Evolutionary conservation across 768 basidiomycete species (phyloP).

Genomic region (Mycena indigotica): DNA sequence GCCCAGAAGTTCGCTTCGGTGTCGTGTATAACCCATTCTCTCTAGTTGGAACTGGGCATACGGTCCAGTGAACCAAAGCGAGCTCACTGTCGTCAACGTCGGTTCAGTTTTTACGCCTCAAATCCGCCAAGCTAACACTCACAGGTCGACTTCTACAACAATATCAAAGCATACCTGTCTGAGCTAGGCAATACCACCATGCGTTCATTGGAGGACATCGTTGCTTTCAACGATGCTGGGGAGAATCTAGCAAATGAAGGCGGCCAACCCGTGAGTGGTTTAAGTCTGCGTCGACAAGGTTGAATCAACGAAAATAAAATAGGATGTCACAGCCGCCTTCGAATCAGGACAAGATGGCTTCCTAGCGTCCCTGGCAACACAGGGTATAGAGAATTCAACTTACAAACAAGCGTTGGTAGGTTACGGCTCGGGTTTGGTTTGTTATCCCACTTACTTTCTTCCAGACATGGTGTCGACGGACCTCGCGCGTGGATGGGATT

Average conservation of each 20-base stretch:
- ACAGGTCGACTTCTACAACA: slow-evolving; percentile 22
- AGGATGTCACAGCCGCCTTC: slow-evolving; percentile 20
- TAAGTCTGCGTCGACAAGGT: too few relatives aligned
- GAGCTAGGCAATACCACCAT: slow-evolving; percentile 23
- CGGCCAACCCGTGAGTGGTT: slow-evolving; percentile 12
- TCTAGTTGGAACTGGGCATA: slow-evolving; percentile 22
- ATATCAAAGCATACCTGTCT: slow-evolving; percentile 19
- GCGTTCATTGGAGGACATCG: slow-evolving; percentile 19
- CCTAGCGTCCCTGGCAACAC: slow-evolving; percentile 17
- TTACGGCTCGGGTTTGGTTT: too few relatives aligned
- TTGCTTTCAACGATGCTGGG: slow-evolving; percentile 22
- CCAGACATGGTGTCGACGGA: slow-evolving; percentile 21
- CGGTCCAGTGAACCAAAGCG: slow-evolving; percentile 19
- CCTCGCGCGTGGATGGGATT: slow-evolving; percentile 20
- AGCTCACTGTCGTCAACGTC: slow-evolving; percentile 22
- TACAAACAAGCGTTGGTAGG: slow-evolving; percentile 20
- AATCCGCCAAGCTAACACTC: not conserved
- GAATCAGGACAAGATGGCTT: slow-evolving; percentile 22
- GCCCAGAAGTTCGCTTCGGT: not conserved
- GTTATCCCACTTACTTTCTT: not conserved
- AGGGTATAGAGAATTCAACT: slow-evolving; percentile 20
- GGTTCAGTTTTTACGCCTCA: not conserved
- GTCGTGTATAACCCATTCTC: not conserved
- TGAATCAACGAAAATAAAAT: too few relatives aligned
- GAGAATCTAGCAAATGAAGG: slow-evolving; percentile 16